phyloP scores from a whole-genome alignment of 768 basidiomycete species.

The Zangia roseola region DNA sequence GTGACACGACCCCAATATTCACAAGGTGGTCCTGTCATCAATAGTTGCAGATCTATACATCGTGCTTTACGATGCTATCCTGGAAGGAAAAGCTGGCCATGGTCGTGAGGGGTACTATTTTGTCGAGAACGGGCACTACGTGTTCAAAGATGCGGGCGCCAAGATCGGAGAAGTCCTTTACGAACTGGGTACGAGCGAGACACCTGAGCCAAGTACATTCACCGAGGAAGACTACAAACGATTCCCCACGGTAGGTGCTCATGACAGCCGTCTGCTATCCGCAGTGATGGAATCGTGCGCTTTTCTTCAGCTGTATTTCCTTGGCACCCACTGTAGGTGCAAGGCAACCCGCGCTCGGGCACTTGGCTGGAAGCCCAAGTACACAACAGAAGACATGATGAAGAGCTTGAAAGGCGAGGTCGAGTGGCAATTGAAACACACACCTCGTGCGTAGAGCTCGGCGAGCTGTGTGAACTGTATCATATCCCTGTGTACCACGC shows the following conservation, averaged over 20 bases:
- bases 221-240: constrained; percentile 25
- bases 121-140: constrained; percentile 50
- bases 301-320: constrained; percentile 9
- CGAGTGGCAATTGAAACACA: constrained; percentile 17
- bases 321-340: constrained; percentile 25
- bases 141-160: constrained; percentile 42
- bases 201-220: constrained; percentile 40
- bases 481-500: background rate
- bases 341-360: constrained; percentile 19
- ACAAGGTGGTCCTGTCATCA: background rate
- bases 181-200: constrained; percentile 17
- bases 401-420: constrained; percentile 20
- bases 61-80: constrained; percentile 40
- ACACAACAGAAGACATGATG: constrained; percentile 29
- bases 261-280: background rate
- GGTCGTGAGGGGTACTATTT: constrained; percentile 54
- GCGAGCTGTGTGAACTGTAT: background rate
- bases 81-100: constrained; percentile 19
- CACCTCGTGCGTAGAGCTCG: background rate
- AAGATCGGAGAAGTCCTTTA: constrained; percentile 37
- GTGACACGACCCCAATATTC: background rate
- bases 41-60: constrained; percentile 42
- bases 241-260: constrained; percentile 4
- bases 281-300: background rate
- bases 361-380: constrained; percentile 31